Base-by-base conservation (phyloP, 768 basidiomycete species). In the Tulasnella sp. region DNA sequence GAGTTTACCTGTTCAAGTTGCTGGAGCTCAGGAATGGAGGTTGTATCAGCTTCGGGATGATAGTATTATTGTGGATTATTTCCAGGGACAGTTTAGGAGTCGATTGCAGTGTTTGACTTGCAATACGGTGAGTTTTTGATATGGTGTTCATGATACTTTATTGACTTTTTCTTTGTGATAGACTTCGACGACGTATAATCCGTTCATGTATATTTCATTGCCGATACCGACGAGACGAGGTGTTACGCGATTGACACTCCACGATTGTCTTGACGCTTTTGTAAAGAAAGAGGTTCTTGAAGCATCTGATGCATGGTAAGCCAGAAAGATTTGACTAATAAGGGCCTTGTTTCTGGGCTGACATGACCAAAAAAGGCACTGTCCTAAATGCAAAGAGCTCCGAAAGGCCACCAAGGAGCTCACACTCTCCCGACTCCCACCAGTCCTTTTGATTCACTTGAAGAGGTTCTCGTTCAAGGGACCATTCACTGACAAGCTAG, bases 101-200 rank as follows among this genome's bases (percentile, higher is more conserved):
- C 73, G 80, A 48, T 65, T 99, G 66, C 76, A 86, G 59, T 99
- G 93, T 64, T 62, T 90, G 62, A 93, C 84, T 3, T 99, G 93
- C 63, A 72, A 79, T 56, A 86, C 87, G 66, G 92, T 91, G 55
- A 35, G 73, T 61, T 15, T 12, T 54, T 33, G 5, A 25, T 16
- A 19, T 16, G 49, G 5, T 27, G 33, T 4, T 5, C n/a, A 9
- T n/a, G 45, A 28, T 37, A 28, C 34, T 9, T 20, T 4, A n/a
- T 25, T 40, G 27, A 10, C 3, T 28, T 40, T 29, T 27, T 5
- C 32, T 34, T 37, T 48, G 40, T 44, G 45, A 8, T 58, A 96
- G 91, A 96, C 92, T 4, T 95, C 92, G 25, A 98, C 91, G 24
- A 96, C 92, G 4, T 98, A 92, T 60, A 95, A 96, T 62, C 75